Base-by-base conservation (phyloP, 2,329 filamentous ascomycete species). In the Stromatinia cepivora region DNA sequence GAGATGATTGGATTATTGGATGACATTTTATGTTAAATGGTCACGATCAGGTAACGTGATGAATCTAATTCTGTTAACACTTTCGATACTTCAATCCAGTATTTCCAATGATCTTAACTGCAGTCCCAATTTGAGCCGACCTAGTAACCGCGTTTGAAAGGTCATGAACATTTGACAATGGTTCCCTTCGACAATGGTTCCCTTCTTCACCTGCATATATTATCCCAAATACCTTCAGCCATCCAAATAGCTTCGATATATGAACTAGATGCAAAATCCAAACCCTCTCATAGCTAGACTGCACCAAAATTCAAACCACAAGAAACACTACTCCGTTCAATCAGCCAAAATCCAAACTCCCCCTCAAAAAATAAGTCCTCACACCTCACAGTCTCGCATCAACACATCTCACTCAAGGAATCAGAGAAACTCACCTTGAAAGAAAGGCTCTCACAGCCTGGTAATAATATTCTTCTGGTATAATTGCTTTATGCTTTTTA, bases 41-140 rank as follows among this genome's bases (percentile, higher is more conserved):
- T 31, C 25, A 6, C 15, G 25, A 53, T 9, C 25, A 22, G 11
- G 13, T 8, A 22, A 4, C 20, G 9, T 22, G n/a, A 31, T 31
- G 25, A 45, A 10, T 13, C n/a, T 22, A 57, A 39, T 17, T n/a
- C 1, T 17, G 11, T 31, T 0, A 39, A 39, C 11, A 25, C 5
- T 13, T 5, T 36, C 1, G 4, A 6, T 11, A 36, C 20, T n/a
- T 15, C 4, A 22, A 1, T 1, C 53, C 0, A 34, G 4, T 1
- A 4, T 22, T 36, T 9, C 13, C 5, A 56, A n/a, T 4, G 15
- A 11, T 34, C 1, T 1, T 0, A 20, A 57, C 22, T n/a, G 11
- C 17, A 22, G 1, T 22, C 11, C 28, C 9, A 2, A 13, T 7
- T 13, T 34, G 1, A 56, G 7, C 17, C 50, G 6, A 34, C 34